A percentile compares a stretch with the other conserved stretches of the same genome.
These are phyloP conservation scores for Rhizopus sp. DNA, from an alignment of 371 early-diverging fungal genomes.

Conservation along the genomic window DNA sequence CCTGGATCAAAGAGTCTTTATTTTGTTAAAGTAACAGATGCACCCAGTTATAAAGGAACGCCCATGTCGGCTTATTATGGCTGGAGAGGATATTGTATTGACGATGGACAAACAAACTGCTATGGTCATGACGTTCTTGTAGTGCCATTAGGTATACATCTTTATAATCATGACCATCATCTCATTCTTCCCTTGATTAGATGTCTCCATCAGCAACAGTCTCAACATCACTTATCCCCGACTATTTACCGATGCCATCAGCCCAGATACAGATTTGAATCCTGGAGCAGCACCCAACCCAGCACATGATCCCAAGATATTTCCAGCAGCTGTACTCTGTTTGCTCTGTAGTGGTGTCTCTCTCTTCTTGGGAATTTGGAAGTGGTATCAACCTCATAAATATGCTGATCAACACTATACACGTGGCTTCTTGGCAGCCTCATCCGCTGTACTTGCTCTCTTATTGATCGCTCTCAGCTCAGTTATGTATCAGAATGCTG, in stretches of 20 bases:
- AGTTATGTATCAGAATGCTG: conserved; percentile 42
- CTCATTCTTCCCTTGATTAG: conserved; percentile 11
- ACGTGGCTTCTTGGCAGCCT: conserved; percentile 43
- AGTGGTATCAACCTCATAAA: conserved; percentile 16
- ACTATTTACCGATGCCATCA: conserved; percentile 28
- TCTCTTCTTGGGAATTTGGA: conserved; percentile 19
- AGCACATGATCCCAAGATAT: conserved; percentile 45
- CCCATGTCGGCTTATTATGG: conserved; percentile 33
- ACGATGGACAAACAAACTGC: conserved; percentile 22
- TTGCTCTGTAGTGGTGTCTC: conserved; percentile 31
- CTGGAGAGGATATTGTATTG: conserved; percentile 43
- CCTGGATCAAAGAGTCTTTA: conserved; percentile 27
- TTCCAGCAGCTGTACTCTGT: conserved; percentile 37
- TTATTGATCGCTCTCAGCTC: conserved; percentile 31
- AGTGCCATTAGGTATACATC: conserved; percentile 49
- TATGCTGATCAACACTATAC: conserved; percentile 41
- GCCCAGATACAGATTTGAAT: conserved; percentile 31
- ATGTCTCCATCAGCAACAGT: conserved; percentile 24
- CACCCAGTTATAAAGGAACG: conserved; percentile 5
- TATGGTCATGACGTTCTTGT: conserved; percentile 34
- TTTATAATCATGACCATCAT: background rate
- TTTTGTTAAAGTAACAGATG: conserved; percentile 38
- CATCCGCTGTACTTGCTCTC: conserved; percentile 30
- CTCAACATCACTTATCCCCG: conserved; percentile 40
- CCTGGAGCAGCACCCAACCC: conserved; percentile 40